Base-by-base conservation (phyloP, 768 basidiomycete genomes). In the Pleurotus pulmonarius region DNA sequence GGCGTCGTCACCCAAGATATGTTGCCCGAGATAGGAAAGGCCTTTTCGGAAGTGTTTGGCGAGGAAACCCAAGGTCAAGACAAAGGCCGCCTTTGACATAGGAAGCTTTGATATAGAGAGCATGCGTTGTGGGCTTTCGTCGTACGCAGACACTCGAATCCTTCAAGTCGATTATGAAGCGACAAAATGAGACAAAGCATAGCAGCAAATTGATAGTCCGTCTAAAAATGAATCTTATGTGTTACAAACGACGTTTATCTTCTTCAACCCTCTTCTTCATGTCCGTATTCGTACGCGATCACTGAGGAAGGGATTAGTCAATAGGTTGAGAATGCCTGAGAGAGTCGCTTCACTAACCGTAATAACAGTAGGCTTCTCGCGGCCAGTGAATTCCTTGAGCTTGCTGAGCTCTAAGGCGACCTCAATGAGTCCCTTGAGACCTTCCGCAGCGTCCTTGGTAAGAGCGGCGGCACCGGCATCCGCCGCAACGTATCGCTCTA, bases 331-430 rank as follows among this genome's bases (percentile, higher is more conserved):
- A 12, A 12, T n/a, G 5, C 8, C n/a, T 20, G 20, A 24, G 15
- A 49, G 26, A 26, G 20, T 41, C 29, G 8, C 8, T 34, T 11
- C 12, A 73, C 85, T 75, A 66, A 90, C 90, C 55, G 96, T 99
- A 70, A 99, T 98, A 61, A 99, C 97, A 49, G 94, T 96, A 40
- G 97, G 97, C 77, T 93, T 79, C 52, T 96, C 89, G 63, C 92
- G 76, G 25, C 88, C 87, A 62, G 96, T 79, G 76, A 88, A 92
- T 69, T 90, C 81, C 70, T 87, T 87, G 74, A 99, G 75, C 71
- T 90, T 88, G 75, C 86, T 87, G 49, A 95, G 76, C 64, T 85
- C 80, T 58, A 98, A 72, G 37, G 97, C 97, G 56, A 97, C 94
- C 69, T 98, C 95, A 67, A 98, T 99, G 61, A 99, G 77, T 16